These are phyloP conservation scores for Cutaneotrichosporon sp. DNA, from an alignment of 1,284 basidiomycete species.

Conservation along the genomic window DNA sequence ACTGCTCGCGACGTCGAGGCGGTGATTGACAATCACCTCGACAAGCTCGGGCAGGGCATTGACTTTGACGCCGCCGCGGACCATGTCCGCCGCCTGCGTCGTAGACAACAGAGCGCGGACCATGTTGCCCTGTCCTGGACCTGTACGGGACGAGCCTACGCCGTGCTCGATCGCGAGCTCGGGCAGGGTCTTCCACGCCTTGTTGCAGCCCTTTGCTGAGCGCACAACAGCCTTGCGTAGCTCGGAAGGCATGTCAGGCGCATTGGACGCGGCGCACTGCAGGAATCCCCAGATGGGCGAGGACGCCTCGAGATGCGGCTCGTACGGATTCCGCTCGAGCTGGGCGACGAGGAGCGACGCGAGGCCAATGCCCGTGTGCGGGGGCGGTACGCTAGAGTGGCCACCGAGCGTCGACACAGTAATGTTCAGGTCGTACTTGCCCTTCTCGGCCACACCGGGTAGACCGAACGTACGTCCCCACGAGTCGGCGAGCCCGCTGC, in stretches of 20 bases:
- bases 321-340: constrained; percentile 47
- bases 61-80: constrained; percentile 46
- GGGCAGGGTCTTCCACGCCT: constrained; percentile 33
- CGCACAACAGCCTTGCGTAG: constrained; percentile 31
- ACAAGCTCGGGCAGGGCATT: constrained; percentile 48
- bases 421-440: constrained; percentile 38
- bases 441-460: constrained; percentile 43
- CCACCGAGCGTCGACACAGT: constrained; percentile 44
- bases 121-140: not conserved
- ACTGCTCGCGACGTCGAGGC: constrained; percentile 48
- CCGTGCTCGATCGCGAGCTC: constrained; percentile 1
- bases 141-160: constrained; percentile 15
- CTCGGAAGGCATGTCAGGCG: constrained; percentile 35
- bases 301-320: constrained; percentile 26
- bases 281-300: constrained; percentile 36
- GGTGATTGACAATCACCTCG: constrained; percentile 48
- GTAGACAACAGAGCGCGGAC: constrained; percentile 16
- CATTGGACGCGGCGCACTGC: constrained; percentile 48
- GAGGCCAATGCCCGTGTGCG: constrained; percentile 51
- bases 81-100: constrained; percentile 42
- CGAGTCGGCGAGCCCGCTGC: constrained; percentile 28
- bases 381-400: constrained; percentile 50
- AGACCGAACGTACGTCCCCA: constrained; percentile 39
- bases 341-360: constrained; percentile 44
- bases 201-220: constrained; percentile 37